Base-by-base conservation (phyloP, 2,329 filamentous ascomycete genomes). In the Grosmannia serpens region DNA sequence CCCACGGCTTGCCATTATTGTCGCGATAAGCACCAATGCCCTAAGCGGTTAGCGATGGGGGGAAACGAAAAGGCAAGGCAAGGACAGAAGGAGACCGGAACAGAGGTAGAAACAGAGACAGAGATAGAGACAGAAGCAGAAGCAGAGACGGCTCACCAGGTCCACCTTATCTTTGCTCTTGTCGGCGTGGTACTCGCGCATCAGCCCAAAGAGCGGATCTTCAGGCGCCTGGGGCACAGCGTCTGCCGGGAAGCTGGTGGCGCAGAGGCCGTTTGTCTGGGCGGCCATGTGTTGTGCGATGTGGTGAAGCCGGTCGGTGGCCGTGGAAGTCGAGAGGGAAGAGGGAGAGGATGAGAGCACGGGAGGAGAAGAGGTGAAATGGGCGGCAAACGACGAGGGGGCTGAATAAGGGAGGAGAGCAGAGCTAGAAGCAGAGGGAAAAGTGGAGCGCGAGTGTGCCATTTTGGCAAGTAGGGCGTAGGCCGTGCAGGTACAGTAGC, bases 1-100 rank as follows among this genome's bases (percentile, higher is more conserved):
- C 85, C 94, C 94, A 99, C 3, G 94, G 94, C 78, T 97, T 97
- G 62, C 91, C 92, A 70, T 91, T 87, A 75, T 97, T 81, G 69
- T 96, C 94, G 70, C 94, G 83, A 75, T 99, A 99, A 60, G 94
- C 94, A 66, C 94, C 94, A 76, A 97, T 85, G 60, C 83, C 83
- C 81, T 83, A 53, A 33, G 29, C 20, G 27, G n/a, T 11, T 38
- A 13, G 46, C 46, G 22, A 33, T 3, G 8, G 13, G 35, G 11
- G 3, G 22, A 22, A 46, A 46, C 5, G 2, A 46, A 11, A 26
- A 26, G 2, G 26, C 10, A 13, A 47, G 20, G 13, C 9, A 47
- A 26, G 9, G 7, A 11, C n/a, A 26, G 8, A 10, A 24, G 13
- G 15, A 24, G 46, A 15, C 10, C 46, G 17, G 15, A 10, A 24